Evolutionary conservation across 129 eudicot genomes (phyloP).

Genomic region (Ambrosia trifida): DNA sequence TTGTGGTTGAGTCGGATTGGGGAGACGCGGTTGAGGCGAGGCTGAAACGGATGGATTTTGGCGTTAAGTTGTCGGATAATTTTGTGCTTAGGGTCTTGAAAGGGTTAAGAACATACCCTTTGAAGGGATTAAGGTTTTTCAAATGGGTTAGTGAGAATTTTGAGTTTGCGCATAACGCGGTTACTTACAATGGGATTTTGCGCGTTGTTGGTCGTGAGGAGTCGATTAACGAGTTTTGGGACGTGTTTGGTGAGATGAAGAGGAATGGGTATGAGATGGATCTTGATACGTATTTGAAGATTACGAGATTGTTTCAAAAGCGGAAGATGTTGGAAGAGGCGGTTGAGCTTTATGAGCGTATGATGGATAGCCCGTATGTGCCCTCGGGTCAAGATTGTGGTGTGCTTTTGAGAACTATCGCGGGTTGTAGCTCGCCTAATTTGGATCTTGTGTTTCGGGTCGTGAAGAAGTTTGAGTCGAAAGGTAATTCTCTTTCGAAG

Average conservation of each 20-base stretch:
- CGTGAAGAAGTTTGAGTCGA: constrained; percentile 57
- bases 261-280: constrained; percentile 64
- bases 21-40: constrained; percentile 55
- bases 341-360: constrained; percentile 74
- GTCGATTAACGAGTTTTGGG: constrained; percentile 63
- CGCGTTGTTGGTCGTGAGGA: constrained; percentile 65
- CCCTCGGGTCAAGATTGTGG: constrained; percentile 57
- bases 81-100: constrained; percentile 65
- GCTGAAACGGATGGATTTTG: constrained; percentile 44
- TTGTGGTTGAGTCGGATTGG: constrained; percentile 50
- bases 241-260: constrained; percentile 61
- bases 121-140: constrained; percentile 61
- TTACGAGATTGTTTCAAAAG: constrained; percentile 66
- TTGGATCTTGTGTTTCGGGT: constrained; percentile 73
- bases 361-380: constrained; percentile 85
- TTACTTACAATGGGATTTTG: constrained; percentile 71
- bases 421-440: constrained; percentile 43
- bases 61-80: constrained; percentile 46
- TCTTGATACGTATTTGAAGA: constrained; percentile 75
- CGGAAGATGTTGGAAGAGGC: constrained; percentile 73
- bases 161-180: constrained; percentile 44
- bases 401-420: constrained; percentile 51
- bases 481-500: constrained; percentile 59
- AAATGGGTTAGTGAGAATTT: constrained; percentile 52
- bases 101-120: constrained; percentile 46